Evolutionary conservation across 2,329 filamentous ascomycete species (phyloP).

Genomic region (Sporothrix brunneoviolacea): DNA sequence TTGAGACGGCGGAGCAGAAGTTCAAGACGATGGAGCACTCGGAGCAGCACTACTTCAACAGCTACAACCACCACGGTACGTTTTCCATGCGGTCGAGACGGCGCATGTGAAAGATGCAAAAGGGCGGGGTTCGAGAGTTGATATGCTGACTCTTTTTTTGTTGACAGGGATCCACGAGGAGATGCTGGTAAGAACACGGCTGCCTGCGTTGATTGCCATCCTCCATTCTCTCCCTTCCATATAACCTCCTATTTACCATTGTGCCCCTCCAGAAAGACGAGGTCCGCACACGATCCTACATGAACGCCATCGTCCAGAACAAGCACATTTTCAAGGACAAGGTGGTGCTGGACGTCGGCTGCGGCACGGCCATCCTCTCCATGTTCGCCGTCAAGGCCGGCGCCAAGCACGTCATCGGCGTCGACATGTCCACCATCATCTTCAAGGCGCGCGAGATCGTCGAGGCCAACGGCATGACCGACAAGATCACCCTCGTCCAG

Average conservation of each 20-base stretch:
- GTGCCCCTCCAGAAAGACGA: conserved; percentile 74
- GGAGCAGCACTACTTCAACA: conserved; percentile 99
- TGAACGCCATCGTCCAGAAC: conserved; percentile 96
- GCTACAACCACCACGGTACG: conserved; percentile 96
- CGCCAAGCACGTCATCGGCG: conserved; percentile 96
- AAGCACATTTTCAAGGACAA: conserved; percentile 88
- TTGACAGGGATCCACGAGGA: conserved; percentile 84
- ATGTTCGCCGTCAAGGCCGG: conserved; percentile 98
- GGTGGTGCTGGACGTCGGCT: conserved; percentile 92
- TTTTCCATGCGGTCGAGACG: conserved; percentile 13
- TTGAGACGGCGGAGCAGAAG: conserved; percentile 54
- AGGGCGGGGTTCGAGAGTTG: no score
- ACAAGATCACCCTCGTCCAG: conserved; percentile 96
- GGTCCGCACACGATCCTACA: conserved; percentile 92
- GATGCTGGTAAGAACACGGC: conserved; percentile 84
- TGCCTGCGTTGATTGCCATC: no score
- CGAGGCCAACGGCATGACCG: conserved; percentile 78
- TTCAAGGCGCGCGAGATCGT: conserved; percentile 97
- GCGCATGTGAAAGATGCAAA: no score
- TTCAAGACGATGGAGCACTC: conserved; percentile 78
- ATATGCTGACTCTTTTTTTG: no score
- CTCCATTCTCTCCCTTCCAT: conserved; percentile 15
- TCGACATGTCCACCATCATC: conserved; percentile 99
- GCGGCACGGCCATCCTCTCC: conserved; percentile 94
- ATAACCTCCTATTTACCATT: no score